Evolutionary conservation across 192 early-diverging fungal genomes (phyloP), one percentile per base, ranked within the genome.

Genomic region (Gigaspora rosea): DNA sequence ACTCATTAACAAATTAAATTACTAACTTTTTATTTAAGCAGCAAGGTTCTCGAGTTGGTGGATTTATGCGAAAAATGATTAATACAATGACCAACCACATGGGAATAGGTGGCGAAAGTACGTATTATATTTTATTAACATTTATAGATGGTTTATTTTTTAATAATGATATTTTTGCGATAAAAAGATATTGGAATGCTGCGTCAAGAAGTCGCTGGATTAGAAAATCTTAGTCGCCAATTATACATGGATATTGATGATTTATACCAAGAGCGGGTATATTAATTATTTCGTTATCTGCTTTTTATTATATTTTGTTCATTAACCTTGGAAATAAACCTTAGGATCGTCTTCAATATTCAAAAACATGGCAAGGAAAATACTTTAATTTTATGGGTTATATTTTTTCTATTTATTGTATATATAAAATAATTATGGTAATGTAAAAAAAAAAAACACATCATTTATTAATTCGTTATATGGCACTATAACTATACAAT

Each of bases 391-490:
- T 93, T 16, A 79, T 98, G 71, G 96, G 94, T 41, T 92, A 92
- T 73, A 87, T 94, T 50, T 97, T 98, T 80, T 91, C 94, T 9
- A 78, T 92, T 8, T 97, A 96, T 76, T 98, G 97, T 83, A 78
- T 96, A 46, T 96, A 93, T 85, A 97, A 96, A 73, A 87, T 97
- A 20, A 80, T 92, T 47, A 91, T 92, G 82, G 90, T 92, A 87
- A 11, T 58, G 77, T 52, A 13, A 58, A 9, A 4, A 46, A n/a
- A 12, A 10, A 12, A 71, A 41, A 41, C 0, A 41, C 41, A 27
- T 27, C 27, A 27, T 27, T 27, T 41, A 41, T 41, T 7, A 64
- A 33, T 69, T 69, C 48, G 13, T 48, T 18, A 50, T 48, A 9
- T 63, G 20, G 20, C 61, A 3, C 27, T 73, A 36, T 46, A 50